These are phyloP conservation scores for Solanum pinnatisectum DNA, from an alignment of 257 asterid species.

Conservation along the genomic window DNA sequence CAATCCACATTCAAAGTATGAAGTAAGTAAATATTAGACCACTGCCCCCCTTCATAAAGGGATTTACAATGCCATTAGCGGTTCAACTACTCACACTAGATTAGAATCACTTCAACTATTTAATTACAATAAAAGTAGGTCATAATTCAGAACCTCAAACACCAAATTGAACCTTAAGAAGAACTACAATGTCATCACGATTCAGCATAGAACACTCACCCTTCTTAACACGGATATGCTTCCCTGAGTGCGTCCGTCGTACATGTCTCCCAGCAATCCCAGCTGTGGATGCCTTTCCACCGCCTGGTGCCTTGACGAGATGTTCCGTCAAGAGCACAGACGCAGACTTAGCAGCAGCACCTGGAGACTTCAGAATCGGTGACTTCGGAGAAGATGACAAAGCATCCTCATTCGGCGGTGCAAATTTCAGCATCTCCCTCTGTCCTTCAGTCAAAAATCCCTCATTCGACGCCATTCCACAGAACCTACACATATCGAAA, in stretches of 20 bases:
- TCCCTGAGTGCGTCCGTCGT: conserved; percentile 80
- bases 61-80: not conserved
- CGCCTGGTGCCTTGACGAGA: conserved; percentile 60
- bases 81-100: not conserved
- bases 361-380: conserved; percentile 43
- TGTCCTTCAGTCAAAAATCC: conserved; percentile 86
- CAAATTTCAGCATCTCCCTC: conserved; percentile 71
- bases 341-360: conserved; percentile 14
- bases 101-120: not conserved
- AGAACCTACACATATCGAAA: conserved; percentile 3
- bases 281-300: conserved; percentile 48
- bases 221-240: conserved; percentile 63
- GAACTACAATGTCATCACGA: not conserved
- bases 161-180: not conserved
- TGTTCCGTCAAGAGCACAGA: conserved; percentile 36
- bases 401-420: conserved; percentile 66
- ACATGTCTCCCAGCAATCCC: conserved; percentile 65
- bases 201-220: conserved; percentile 28
- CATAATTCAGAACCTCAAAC: not conserved
- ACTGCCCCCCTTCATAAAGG: not conserved
- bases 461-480: conserved; percentile 65
- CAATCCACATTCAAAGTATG: not conserved
- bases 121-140: not conserved
- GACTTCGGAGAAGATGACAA: conserved; percentile 60
- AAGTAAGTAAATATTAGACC: not conserved